Base-by-base conservation (phyloP, 495 filamentous ascomycete species). In the Penicillium steckii region DNA sequence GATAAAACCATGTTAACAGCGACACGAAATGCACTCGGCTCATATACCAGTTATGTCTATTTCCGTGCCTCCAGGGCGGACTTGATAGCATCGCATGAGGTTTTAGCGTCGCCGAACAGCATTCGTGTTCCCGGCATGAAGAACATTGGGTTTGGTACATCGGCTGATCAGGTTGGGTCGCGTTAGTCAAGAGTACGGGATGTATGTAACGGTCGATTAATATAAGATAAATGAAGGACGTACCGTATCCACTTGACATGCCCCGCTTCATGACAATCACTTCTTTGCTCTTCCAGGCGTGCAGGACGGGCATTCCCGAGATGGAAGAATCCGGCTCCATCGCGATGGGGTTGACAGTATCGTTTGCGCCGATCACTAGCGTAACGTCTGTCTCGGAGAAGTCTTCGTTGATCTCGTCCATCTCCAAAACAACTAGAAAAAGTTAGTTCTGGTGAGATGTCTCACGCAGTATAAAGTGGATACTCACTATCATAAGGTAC, bases 341-440 rank as follows among this genome's bases (percentile, higher is more conserved):
- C 4, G 89, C 88, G 61, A 90, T 91, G 0, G 89, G 89, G 54
- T 93, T 93, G 8, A 93, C 89, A 0, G 88, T 91, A 56, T 93
- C 89, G 57, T 93, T 93, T 9, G 89, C 88, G 4, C 89, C 89
- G 57, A 93, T 93, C 8, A 93, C 88, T 2, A 93, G 78, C 6
- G 87, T 89, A n/a, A 93, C 78, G 56, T 91, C 89, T 0, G 88
- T 91, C 30, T 90, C 85, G 29, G 73, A 60, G 68, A 93, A 93
- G 65, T 91, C 88, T 44, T 93, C 89, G 68, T 93, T 93, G 70
- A 93, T 91, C 68, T 93, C 89, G 65, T 91, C 89, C 89, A 91
- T 91, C 71, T 93, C 89, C 15, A 90, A 74, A 27, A 91, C 87
- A 43, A 90, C 70, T 76, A 9, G 8, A 41, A 41, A 8, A 25